Evolutionary conservation across 257 asterid species (phyloP).

Genomic region (Striga asiatica): DNA sequence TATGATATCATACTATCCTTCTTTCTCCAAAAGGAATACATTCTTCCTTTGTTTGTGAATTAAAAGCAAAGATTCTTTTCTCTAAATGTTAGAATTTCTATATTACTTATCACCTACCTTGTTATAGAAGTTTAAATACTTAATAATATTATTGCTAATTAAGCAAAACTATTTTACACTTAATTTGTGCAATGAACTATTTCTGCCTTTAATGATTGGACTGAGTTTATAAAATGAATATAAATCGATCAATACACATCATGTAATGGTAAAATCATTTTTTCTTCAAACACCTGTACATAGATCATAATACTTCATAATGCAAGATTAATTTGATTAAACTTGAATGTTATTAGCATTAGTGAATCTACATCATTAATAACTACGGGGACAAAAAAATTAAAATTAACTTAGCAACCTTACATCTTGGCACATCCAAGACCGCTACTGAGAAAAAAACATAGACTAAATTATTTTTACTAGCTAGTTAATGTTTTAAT

Average conservation of each 20-base stretch:
- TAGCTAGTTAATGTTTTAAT: not conserved
- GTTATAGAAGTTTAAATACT: not conserved
- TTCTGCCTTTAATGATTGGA: not conserved
- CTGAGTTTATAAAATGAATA: no score
- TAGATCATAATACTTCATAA: no score
- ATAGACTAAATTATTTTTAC: conserved; percentile 2
- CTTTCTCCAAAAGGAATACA: conserved; percentile 25
- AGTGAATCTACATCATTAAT: not conserved
- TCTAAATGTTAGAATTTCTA: conserved; percentile 14
- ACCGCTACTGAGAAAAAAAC: conserved; percentile 13
- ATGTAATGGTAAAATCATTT: no score
- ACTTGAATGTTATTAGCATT: no score
- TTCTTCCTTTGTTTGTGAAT: conserved; percentile 38
- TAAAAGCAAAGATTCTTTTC: conserved; percentile 39
- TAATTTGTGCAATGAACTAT: not conserved
- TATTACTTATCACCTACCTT: not conserved
- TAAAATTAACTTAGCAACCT: not conserved
- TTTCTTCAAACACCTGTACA: no score
- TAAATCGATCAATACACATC: no score
- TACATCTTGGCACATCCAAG: not conserved
- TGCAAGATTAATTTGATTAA: not conserved
- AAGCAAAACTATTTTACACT: not conserved
- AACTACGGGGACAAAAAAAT: no score
- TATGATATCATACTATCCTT: conserved; percentile 2
- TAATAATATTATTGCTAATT: not conserved